Base-by-base conservation (phyloP, 768 basidiomycete genomes). In the Kwoniella heveanensis region DNA sequence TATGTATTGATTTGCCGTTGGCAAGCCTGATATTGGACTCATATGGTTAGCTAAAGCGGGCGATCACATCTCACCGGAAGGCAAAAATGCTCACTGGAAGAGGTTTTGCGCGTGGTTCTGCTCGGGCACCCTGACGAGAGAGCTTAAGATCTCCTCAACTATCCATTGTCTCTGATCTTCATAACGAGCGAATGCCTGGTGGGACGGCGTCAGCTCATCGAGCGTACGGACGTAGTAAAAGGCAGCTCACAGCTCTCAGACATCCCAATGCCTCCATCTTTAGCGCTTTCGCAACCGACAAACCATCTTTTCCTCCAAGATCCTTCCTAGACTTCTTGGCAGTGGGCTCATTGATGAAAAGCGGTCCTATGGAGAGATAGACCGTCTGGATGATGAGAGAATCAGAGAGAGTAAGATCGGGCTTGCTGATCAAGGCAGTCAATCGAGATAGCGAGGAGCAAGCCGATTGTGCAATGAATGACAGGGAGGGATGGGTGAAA, bases 91-190 rank as follows among this genome's bases (percentile, higher is more conserved):
- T 15, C 50, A 93, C 92, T 88, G 84, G 80, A 93, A 95, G 70
- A 91, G 90, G 0, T 92, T 90, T 53, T 89, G 90, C 69, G 89
- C 89, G 80, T 91, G 91, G 77, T 92, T 96, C 21, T 88, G 86
- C 72, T 92, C 90, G 1, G 91, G 90, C 24, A 94, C 83, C 79
- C 92, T 94, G 70, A 90, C 93, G 57, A 98, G 82, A 0, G 92
- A 94, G 9, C 87, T 86, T 26, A 99, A 75, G 32, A 98, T 94
- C 79, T 98, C 96, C 77, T 98, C 94, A n/a, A 98, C 89, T 66
- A 98, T 95, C 93, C 93, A 96, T 0, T 88, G 87, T 9, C 96
- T 83, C 78, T 99, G 96, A 68, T 90, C 87, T 21, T 67, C 64
- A 73, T 97, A 88, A 66, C 88, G 90, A 13, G 91, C 90, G 71